phyloP scores from a whole-genome alignment of 768 basidiomycete species.

The Tulasnella sp. region DNA sequence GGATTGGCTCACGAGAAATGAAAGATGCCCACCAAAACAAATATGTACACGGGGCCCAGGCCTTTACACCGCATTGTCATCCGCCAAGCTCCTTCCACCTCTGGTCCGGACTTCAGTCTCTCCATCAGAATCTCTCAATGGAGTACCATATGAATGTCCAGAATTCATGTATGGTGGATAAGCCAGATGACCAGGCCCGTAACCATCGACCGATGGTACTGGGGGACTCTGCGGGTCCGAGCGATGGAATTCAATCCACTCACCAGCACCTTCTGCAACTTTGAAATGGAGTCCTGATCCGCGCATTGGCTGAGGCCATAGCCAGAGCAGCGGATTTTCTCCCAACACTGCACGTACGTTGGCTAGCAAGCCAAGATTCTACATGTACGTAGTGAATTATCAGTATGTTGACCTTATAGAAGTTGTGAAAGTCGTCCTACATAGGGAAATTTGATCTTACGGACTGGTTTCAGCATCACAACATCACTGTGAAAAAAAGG shows the following conservation, averaged over 20 bases:
- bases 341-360: slow-evolving; percentile 78
- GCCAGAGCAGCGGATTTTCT: slow-evolving; percentile 62
- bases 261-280: slow-evolving; percentile 57
- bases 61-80: slow-evolving; percentile 10
- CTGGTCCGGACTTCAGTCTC: no score
- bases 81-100: no score
- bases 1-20: background rate
- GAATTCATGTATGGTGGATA: no score
- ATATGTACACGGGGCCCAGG: background rate
- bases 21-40: background rate
- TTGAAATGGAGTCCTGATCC: slow-evolving; percentile 72
- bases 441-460: slow-evolving; percentile 83
- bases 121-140: no score
- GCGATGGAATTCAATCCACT: slow-evolving; percentile 44
- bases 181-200: background rate
- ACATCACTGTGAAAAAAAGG: slow-evolving; percentile 2
- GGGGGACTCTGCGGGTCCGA: no score
- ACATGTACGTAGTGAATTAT: slow-evolving; percentile 7
- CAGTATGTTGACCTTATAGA: background rate
- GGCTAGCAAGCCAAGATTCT: slow-evolving; percentile 65
- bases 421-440: slow-evolving; percentile 29
- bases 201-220: no score
- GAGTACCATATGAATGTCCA: no score
- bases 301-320: slow-evolving; percentile 50
- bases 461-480: slow-evolving; percentile 5